Base-by-base conservation (phyloP, 441 rosid genomes). In the Jatropha multifida region DNA sequence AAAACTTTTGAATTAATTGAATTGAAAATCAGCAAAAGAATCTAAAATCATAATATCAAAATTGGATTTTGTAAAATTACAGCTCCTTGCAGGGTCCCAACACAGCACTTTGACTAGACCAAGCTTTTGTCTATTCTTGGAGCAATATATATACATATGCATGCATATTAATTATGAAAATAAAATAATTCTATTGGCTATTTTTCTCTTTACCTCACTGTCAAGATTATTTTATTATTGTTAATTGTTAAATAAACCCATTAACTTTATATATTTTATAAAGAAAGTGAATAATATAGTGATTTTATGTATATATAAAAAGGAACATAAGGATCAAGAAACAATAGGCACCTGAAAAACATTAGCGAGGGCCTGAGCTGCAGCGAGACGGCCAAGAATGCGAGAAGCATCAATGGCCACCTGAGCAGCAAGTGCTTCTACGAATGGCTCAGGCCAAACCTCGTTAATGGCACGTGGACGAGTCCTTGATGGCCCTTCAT, bases 381-480 rank as follows among this genome's bases (percentile, higher is more conserved):
- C 98, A 20, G 91, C 84, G 42, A 89, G 96, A 26, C 91, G 92
- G 1, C 98, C 94, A 17, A 14, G 0, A 2, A 86, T 68, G 69
- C 83, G 86, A 71, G 90, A 79, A 70, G 91, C 94, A 48, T 90
- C 88, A 56, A 79, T 71, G 77, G 98, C 99, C 15, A 90, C 96
- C 55, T 86, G 96, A 65, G 82, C 69, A 20, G 96, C 97, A 26
- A 95, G 92, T 46, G 93, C 91, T 80, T 95, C 99, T 26, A 95
- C 78, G 68, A 95, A 90, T 72, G 93, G 99, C 68, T 91, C 99
- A 0, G 99, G 99, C 99, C 98, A 95, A 7, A 89, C 88, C 37
- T 93, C 99, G 79, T 84, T 88, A 46, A 71, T 71, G 42, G 80
- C 84, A 46, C 90, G 91, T 18, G 83, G 89, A 4, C 97, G 90